phyloP scores from a whole-genome alignment of 345 rosid genomes.

The Viola odorata region DNA sequence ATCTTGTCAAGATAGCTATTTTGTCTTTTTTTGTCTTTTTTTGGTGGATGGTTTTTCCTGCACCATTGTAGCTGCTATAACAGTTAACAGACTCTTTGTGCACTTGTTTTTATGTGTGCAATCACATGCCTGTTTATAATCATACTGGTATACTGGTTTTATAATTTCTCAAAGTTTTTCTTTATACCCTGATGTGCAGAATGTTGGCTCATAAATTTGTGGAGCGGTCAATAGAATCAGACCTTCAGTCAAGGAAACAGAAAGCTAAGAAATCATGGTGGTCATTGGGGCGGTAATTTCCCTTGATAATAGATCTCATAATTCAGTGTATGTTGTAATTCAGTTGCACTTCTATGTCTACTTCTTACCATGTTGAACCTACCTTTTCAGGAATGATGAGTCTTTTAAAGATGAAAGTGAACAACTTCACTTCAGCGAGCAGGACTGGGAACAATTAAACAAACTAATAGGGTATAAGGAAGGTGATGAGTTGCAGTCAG shows the following conservation, averaged over 20 bases:
- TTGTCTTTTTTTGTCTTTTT: too few relatives aligned
- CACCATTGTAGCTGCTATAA: not conserved
- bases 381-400: conserved; percentile 51
- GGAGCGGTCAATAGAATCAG: conserved; percentile 58
- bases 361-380: conserved; percentile 17
- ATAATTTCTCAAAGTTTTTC: not conserved
- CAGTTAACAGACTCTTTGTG: too few relatives aligned
- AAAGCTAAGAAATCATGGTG: conserved; percentile 83
- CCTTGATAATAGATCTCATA: conserved; percentile 1
- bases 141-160: not conserved
- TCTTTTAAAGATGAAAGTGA: conserved; percentile 62
- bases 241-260: conserved; percentile 45
- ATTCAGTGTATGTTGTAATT: conserved; percentile 5
- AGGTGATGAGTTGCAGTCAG: conserved; percentile 51
- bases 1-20: too few relatives aligned
- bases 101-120: not conserved
- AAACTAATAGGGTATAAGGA: conserved; percentile 87
- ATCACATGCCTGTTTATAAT: not conserved
- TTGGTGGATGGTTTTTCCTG: too few relatives aligned
- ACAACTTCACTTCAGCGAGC: conserved; percentile 64
- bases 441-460: conserved; percentile 90
- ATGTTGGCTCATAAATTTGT: conserved; percentile 98
- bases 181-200: conserved; percentile 31
- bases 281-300: conserved; percentile 82
- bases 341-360: not conserved